Conservation (phyloP, 164 flowering plant species). For the Paratinospora sagittata region DNA sequence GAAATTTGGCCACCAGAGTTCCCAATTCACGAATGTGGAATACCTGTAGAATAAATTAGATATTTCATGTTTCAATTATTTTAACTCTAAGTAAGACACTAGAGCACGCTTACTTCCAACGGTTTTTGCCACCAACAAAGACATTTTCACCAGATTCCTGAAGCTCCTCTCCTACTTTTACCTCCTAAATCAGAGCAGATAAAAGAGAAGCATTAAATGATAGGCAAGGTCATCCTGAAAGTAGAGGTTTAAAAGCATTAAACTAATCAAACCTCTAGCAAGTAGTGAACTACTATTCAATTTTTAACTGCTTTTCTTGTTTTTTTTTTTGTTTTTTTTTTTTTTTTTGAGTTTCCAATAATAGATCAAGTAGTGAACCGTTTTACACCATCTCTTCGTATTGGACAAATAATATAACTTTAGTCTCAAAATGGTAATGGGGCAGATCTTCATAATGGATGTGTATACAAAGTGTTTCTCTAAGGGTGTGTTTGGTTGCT, state of each 20-base stretch:
- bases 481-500: too few species aligned
- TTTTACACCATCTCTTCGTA: too few species aligned
- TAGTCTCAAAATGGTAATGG: too few species aligned
- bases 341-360: too few species aligned
- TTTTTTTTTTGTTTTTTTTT: too few species aligned
- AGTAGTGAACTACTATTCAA: too few species aligned
- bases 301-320: too few species aligned
- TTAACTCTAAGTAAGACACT: background rate
- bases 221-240: background rate
- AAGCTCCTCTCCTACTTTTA: slow-evolving; percentile 76
- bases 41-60: slow-evolving; percentile 48
- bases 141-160: slow-evolving; percentile 85
- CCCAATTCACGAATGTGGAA: slow-evolving; percentile 93
- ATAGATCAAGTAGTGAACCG: too few species aligned
- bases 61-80: background rate
- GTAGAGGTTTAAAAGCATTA: background rate
- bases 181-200: slow-evolving; percentile 48
- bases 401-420: too few species aligned
- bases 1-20: slow-evolving; percentile 94
- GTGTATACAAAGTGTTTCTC: too few species aligned
- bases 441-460: too few species aligned
- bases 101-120: slow-evolving; percentile 77
- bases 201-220: background rate
- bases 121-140: slow-evolving; percentile 90
- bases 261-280: too few species aligned